A percentile compares a stretch with the other conserved stretches of the same genome.
phyloP scores from a whole-genome alignment of 768 basidiomycete species.

The Kwoniella shandongensis region DNA sequence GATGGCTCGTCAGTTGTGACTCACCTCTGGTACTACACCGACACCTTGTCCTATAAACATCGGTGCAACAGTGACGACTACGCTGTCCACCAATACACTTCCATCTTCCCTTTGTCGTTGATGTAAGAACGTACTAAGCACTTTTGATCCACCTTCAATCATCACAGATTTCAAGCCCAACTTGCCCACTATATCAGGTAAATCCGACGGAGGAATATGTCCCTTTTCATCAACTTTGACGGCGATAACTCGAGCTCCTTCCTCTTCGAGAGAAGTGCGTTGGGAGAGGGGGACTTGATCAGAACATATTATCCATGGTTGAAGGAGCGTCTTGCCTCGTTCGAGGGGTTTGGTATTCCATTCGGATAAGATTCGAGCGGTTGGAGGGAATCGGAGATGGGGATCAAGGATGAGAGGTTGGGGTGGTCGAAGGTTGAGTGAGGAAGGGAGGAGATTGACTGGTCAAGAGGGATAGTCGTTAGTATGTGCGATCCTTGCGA shows the following conservation, averaged over 20 bases:
- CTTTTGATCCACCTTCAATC: constrained; percentile 89
- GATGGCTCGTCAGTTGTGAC: constrained; percentile 6
- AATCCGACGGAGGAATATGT: constrained; percentile 39
- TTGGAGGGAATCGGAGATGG: constrained; percentile 64
- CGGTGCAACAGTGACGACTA: constrained; percentile 86
- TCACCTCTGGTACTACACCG: constrained; percentile 37
- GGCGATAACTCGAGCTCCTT: constrained; percentile 68
- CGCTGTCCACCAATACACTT: constrained; percentile 61
- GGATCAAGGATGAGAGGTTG: constrained; percentile 82
- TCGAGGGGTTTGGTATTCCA: constrained; percentile 61
- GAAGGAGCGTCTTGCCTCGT: constrained; percentile 38
- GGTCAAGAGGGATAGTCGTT: neutral
- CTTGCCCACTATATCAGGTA: constrained; percentile 61
- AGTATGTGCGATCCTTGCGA: too few species aligned
- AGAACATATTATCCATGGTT: constrained; percentile 71
- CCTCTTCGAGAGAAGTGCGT: constrained; percentile 58
- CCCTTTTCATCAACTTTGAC: constrained; percentile 55
- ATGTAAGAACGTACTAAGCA: constrained; percentile 73
- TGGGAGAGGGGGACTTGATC: constrained; percentile 54
- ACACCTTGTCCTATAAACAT: constrained; percentile 66
- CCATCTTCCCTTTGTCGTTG: constrained; percentile 25
- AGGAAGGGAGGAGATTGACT: constrained; percentile 49
- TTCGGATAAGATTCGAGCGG: constrained; percentile 60
- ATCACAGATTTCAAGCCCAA: constrained; percentile 73
- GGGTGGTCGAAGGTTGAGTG: constrained; percentile 53